phyloP scores from a whole-genome alignment of 352 stramenopile species.

The Phytophthora kernoviae region DNA sequence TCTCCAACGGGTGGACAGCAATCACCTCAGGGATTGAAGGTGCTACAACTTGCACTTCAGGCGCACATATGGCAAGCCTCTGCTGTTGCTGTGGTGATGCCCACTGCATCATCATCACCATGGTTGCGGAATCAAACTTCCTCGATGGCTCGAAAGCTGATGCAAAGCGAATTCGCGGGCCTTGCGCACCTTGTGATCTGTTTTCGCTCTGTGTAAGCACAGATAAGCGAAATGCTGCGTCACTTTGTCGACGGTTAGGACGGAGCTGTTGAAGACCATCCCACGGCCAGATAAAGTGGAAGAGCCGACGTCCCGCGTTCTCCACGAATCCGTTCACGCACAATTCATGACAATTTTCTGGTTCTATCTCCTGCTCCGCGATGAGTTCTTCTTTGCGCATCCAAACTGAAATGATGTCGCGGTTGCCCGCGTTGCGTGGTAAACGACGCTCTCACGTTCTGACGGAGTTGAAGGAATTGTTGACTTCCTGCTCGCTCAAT shows the following conservation, averaged over 20 bases:
- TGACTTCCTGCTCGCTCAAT: constrained; percentile 5
- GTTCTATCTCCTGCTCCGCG: constrained; percentile 59
- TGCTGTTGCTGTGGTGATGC: constrained; percentile 14
- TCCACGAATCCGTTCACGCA: constrained; percentile 76
- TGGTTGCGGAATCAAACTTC: constrained; percentile 28
- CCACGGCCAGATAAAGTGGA: constrained; percentile 71
- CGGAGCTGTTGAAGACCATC: constrained; percentile 56
- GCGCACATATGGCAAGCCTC: constrained; percentile 28
- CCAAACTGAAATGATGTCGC: constrained; percentile 24
- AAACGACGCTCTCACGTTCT: constrained; percentile 26
- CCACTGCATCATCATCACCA: constrained; percentile 33
- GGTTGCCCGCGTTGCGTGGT: constrained; percentile 15
- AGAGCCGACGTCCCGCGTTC: constrained; percentile 56
- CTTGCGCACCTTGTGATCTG: constrained; percentile 4
- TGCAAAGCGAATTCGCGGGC: constrained; percentile 58
- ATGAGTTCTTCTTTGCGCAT: constrained; percentile 39
- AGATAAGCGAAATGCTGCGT: constrained; percentile 24
- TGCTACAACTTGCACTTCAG: constrained; percentile 1
- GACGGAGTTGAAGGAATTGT: constrained; percentile 21
- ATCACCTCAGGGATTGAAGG: neutral
- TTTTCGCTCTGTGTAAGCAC: constrained; percentile 41
- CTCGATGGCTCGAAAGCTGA: constrained; percentile 34
- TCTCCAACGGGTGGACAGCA: constrained; percentile 1
- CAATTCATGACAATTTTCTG: constrained; percentile 77
- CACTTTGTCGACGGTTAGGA: constrained; percentile 17